Percentiles rank a stretch among this genome's conserved stretches.
These are phyloP conservation scores for Candida hungchunana DNA, from an alignment of 805 yeast species.

Conservation along the genomic window DNA sequence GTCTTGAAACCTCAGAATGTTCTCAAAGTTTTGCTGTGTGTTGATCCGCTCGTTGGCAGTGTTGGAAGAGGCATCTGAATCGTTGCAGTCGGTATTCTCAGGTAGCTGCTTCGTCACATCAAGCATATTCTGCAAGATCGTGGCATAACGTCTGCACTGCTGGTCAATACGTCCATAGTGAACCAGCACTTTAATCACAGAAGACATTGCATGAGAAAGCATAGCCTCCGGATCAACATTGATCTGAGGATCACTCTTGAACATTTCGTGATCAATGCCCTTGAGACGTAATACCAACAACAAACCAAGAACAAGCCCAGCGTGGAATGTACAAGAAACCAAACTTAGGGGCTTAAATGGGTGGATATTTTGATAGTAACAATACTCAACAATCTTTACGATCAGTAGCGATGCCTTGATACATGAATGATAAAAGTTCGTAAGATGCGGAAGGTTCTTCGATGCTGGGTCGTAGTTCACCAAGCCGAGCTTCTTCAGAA, in stretches of 20 bases:
- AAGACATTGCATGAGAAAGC: constrained; percentile 20
- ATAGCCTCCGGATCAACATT: constrained; percentile 13
- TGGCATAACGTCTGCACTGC: constrained; percentile 17
- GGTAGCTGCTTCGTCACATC: constrained; percentile 15
- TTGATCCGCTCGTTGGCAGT: constrained; percentile 7
- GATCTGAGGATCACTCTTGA: constrained; percentile 14
- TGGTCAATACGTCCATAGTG: constrained; percentile 21
- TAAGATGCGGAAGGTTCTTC: constrained; percentile 16
- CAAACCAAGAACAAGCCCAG: constrained; percentile 35
- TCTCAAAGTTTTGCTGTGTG: constrained; percentile 20
- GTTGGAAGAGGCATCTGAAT: constrained; percentile 5
- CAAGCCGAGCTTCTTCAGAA: constrained; percentile 22
- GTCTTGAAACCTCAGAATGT: constrained; percentile 23
- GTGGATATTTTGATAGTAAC: constrained; percentile 27
- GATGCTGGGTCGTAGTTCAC: constrained; percentile 14
- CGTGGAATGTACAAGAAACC: constrained; percentile 32
- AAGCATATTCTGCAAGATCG: constrained; percentile 16
- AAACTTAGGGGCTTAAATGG: constrained; percentile 34
- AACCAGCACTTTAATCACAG: constrained; percentile 18
- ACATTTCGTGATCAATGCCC: constrained; percentile 19
- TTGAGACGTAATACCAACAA: constrained; percentile 24
- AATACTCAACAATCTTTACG: constrained; percentile 30
- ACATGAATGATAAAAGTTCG: constrained; percentile 33
- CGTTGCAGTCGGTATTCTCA: neutral
- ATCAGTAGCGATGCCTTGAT: constrained; percentile 33